Evolutionary conservation across 176 grass and related monocot species (phyloP), one percentile per base, ranked within the genome.

Genomic region (Puccinellia tenuiflora): DNA sequence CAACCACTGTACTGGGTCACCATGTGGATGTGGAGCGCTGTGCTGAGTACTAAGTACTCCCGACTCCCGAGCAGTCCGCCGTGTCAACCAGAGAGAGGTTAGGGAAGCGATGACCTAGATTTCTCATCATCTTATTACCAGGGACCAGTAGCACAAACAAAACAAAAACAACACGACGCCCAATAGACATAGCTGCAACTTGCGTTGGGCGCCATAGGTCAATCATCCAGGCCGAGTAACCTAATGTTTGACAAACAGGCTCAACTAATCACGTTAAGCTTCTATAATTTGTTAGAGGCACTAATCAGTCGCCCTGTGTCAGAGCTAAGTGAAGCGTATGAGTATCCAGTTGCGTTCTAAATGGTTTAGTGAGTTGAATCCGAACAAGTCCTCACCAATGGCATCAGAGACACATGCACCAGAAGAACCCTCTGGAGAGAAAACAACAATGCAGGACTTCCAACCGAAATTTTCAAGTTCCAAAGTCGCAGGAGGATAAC

Each of bases 221-320:
- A 86, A 86, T 73, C 79, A 78, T 78, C 33, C 24, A 30, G 64
- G 37, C 33, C 9, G 25, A 63, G 33, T 66, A 90, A 86, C 28
- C 45, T 48, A 78, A 83, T 90, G 55, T 72, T 90, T 86, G 72
- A 86, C 64, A 82, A 16, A 9, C 20, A 46, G 63, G 43, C 47
- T 54, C 21, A 53, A 10, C 26, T 2, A 53, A 54, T 47, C 71
- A 31, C 30, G 35, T 77, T 63, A 76, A 47, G 68, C 9, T 16
- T 68, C 68, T 25, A 22, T 7, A 34, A 5, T 5, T 48, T 9
- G 5, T 73, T 74, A 63, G 33, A 78, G 26, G 65, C 37, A 22
- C 21, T 40, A 21, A 68, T 40, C 21, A 68, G 5, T 40, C 0
- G 34, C 21, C 11, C 21, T 24, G 66, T 24, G 21, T 68, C 35